Conservation (phyloP, 192 early-diverging fungal genomes). For the Linnemannia elongata region DNA sequence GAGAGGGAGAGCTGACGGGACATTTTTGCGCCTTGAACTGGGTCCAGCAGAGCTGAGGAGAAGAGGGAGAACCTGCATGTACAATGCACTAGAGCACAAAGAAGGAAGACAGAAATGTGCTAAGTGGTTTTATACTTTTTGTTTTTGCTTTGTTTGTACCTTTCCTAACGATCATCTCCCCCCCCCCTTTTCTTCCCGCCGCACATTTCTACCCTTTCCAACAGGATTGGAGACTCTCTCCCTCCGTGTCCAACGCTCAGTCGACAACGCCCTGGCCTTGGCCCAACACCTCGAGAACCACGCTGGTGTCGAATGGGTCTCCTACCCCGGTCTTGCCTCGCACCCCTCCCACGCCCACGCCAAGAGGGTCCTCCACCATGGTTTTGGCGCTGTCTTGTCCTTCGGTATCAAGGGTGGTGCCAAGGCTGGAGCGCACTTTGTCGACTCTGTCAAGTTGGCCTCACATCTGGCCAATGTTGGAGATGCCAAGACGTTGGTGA, state of each 20-base stretch:
- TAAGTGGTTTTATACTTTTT: neutral
- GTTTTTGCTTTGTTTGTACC: neutral
- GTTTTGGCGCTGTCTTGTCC: conserved; percentile 90
- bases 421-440: conserved; percentile 75
- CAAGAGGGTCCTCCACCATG: conserved; percentile 84
- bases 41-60: neutral
- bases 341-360: conserved; percentile 87
- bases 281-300: conserved; percentile 84
- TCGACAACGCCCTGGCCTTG: conserved; percentile 82
- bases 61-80: neutral
- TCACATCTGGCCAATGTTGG: conserved; percentile 97
- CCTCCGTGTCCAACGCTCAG: conserved; percentile 88
- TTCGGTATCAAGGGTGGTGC: conserved; percentile 76
- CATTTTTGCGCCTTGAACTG: neutral
- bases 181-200: neutral
- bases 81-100: neutral
- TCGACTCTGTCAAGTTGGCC: conserved; percentile 82
- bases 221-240: conserved; percentile 89
- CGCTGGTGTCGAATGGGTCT: conserved; percentile 86
- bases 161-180: neutral
- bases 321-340: conserved; percentile 85
- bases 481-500: conserved; percentile 90
- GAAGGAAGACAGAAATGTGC: neutral
- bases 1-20: too few species aligned
- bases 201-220: neutral